Conservation (phyloP, 2,329 filamentous ascomycete genomes). For the Paraphaeosphaeria minitans region DNA sequence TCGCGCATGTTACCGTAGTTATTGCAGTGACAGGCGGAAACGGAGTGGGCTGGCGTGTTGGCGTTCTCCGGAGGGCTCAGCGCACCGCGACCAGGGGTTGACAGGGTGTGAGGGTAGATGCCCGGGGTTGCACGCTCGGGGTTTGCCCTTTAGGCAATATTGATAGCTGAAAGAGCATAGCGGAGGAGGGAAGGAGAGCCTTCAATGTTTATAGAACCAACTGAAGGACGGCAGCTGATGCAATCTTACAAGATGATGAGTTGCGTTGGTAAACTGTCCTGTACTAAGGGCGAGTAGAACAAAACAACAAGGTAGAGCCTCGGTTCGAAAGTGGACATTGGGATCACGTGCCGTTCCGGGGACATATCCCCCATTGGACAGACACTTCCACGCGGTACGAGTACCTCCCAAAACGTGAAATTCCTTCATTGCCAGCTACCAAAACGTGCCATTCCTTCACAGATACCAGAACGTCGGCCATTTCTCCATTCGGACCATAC, state of each 20-base stretch:
- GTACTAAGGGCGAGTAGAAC: background rate
- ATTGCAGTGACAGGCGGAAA: constrained; percentile 10
- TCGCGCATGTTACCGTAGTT: constrained; percentile 25
- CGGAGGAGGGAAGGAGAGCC: background rate
- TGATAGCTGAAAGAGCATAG: background rate
- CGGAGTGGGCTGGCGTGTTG: constrained; percentile 8
- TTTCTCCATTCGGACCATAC: background rate
- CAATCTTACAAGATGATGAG: background rate
- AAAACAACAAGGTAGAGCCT: background rate
- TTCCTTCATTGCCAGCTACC: too few relatives aligned
- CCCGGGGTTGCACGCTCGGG: constrained; percentile 15
- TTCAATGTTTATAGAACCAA: background rate
- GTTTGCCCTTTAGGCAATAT: constrained; percentile 22
- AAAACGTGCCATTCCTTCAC: too few relatives aligned
- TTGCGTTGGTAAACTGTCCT: background rate
- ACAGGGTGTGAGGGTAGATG: constrained; percentile 18
- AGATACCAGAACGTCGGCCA: background rate
- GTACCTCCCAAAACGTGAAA: too few relatives aligned
- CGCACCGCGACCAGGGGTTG: constrained; percentile 6
- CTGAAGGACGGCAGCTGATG: background rate
- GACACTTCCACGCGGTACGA: background rate
- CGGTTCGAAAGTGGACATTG: background rate
- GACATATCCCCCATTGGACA: background rate
- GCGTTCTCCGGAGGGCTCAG: constrained; percentile 16
- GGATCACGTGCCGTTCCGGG: background rate